Evolutionary conservation across 2,329 filamentous ascomycete species (phyloP), one percentile per base, ranked within the genome.

Genomic region (Penicillium sp.): DNA sequence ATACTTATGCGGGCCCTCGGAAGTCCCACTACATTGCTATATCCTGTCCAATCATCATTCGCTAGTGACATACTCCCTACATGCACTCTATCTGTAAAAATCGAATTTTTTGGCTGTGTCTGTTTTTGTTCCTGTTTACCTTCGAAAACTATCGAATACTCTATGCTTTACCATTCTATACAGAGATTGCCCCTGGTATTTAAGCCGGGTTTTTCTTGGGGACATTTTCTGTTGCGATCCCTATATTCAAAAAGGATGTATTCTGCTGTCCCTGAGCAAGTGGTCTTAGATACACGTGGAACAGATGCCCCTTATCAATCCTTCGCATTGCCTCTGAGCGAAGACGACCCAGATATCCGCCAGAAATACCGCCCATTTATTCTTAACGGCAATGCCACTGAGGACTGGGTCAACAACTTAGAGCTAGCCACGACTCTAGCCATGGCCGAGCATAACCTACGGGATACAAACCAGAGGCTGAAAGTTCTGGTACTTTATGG

Each of bases 401-500:
- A 66, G 13, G 82, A 86, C 64, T 87, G 84, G 84, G 68, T 86
- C 20, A 69, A 73, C 0, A 54, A 73, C 33, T 67, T 87, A 3
- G 84, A 87, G 59, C 68, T 87, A 4, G 75, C 73, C 33, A 81
- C 79, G 0, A 77, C 66, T 1, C 60, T 80, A 36, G 71, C 77
- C 41, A 75, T 86, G 71, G 79, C 78, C 0, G 74, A 79, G 39
- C 63, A 72, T 5, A 69, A 84, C 28, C 50, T 84, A 0, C 48
- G 68, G 2, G 61, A 55, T 18, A 69, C 68, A 1, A 67, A 69
- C 1, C 59, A 73, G 1, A 68, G 79, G 44, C 50, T 86, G 2
- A 83, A 78, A 51, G 76, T 87, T 1, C 69, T 87, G 1, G 81
- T 87, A 0, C 64, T 87, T 0, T 83, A 83, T 62, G 84, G 84